Evolutionary conservation across 768 basidiomycete species (phyloP), one percentile per base, ranked within the genome.

Genomic region (Hygrophoropsis aurantiaca): DNA sequence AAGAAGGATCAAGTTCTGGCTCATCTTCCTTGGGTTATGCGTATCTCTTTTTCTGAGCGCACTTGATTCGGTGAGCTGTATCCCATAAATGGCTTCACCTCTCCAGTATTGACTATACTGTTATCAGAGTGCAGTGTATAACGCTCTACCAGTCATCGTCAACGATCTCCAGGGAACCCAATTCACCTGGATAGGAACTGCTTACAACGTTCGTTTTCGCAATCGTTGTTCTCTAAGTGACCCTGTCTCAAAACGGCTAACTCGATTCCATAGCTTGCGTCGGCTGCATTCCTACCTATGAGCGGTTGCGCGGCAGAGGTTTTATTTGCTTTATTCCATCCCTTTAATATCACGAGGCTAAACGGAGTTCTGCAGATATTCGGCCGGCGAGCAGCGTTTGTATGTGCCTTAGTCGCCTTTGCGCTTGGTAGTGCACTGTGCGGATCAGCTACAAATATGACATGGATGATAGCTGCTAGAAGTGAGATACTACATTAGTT

Each of bases 111-210:
- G 27, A 30, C 27, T 30, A 13, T 30, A 13, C 13, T 7, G 16
- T 38, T 38, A 8, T 21, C 20, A 68, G 61, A 65, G 60, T 6
- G 61, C 65, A 26, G 64, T 74, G 13, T 59, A 69, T 7, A 76
- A 70, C 1, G 74, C 73, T 4, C 64, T 74, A 1, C 75, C 75
- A 0, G 71, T 71, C 6, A 77, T 77, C 32, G 62, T 68, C 6
- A 49, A 62, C 25, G 64, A 66, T 7, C 58, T 78, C 3, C 42
- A 70, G 15, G 68, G 68, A 0, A 55, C 55, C 32, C 58, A 73
- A 21, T 78, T 73, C 43, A 52, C 68, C 1, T 80, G 78, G 78
- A 62, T 79, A 16, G 75, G 69, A 2, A 57, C 66, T 2, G 71
- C 74, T 3, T 81, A 74, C 47, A 61, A 71, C 0, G 44, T 30